Evolutionary conservation across 495 filamentous ascomycete species (phyloP).

Genomic region (Tuber aestivum): DNA sequence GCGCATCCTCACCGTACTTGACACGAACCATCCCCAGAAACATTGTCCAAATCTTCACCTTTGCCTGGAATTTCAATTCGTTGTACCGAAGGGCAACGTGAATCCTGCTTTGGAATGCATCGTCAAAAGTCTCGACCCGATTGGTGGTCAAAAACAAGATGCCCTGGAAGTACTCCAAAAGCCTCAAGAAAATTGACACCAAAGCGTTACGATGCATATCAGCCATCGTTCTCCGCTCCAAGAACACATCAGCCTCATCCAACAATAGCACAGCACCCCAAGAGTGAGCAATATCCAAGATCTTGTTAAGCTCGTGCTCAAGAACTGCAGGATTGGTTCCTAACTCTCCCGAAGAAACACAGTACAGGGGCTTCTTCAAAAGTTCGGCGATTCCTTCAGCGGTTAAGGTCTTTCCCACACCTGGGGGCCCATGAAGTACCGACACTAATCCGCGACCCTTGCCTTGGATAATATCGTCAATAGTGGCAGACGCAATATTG

Average conservation of each 20-base stretch:
- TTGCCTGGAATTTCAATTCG: constrained; percentile 66
- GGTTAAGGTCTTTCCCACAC: constrained; percentile 68
- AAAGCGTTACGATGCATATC: constrained; percentile 47
- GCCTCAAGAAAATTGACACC: constrained; percentile 45
- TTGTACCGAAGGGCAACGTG: constrained; percentile 71
- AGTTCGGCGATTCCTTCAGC: constrained; percentile 68
- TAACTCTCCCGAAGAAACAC: constrained; percentile 64
- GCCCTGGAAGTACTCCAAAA: constrained; percentile 66
- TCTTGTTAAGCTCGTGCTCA: constrained; percentile 61
- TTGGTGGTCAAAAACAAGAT: constrained; percentile 79
- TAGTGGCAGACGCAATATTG: constrained; percentile 72
- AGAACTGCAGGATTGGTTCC: constrained; percentile 61
- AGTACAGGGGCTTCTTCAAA: constrained; percentile 63
- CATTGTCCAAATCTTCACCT: constrained; percentile 79
- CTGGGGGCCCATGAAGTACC: constrained; percentile 65
- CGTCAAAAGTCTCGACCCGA: constrained; percentile 64
- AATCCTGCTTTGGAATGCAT: constrained; percentile 57
- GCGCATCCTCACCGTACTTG: constrained; percentile 24
- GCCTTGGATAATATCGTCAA: constrained; percentile 76
- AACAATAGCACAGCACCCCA: constrained; percentile 63
- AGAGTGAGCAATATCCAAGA: constrained; percentile 65
- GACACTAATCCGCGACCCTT: constrained; percentile 70
- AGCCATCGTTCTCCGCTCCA: constrained; percentile 54
- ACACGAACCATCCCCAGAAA: constrained; percentile 55
- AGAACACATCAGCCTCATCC: constrained; percentile 65